These are phyloP conservation scores for Beta macrorhiza DNA, from an alignment of 179 eudicot genomes.

Conservation along the genomic window DNA sequence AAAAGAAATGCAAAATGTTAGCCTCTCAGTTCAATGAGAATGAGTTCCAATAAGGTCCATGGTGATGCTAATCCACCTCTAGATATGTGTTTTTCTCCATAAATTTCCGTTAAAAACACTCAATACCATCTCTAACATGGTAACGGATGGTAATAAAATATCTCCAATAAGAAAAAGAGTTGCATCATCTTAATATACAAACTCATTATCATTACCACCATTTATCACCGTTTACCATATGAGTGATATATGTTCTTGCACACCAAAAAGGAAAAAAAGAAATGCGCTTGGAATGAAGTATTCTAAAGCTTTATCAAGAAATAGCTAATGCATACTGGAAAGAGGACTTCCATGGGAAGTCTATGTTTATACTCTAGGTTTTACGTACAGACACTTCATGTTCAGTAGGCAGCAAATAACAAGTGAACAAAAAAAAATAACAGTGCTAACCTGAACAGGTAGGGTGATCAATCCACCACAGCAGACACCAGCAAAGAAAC, in stretches of 20 bases:
- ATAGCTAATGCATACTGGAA: background rate
- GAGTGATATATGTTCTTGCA: background rate
- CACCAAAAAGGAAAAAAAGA: background rate
- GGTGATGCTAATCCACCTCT: background rate
- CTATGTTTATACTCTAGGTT: background rate
- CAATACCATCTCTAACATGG: background rate
- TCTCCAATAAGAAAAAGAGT: background rate
- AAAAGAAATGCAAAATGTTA: background rate
- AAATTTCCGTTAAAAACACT: background rate
- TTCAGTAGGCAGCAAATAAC: background rate
- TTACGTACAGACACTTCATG: background rate
- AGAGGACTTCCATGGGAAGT: background rate
- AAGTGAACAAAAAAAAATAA: conserved; percentile 7
- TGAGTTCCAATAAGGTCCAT: background rate
- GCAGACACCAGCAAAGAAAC: conserved; percentile 91
- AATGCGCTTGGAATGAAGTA: background rate
- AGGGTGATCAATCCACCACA: conserved; percentile 85
- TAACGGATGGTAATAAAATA: background rate
- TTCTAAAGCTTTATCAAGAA: background rate
- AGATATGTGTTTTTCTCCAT: background rate
- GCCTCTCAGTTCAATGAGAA: background rate
- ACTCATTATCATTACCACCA: background rate
- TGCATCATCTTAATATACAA: background rate
- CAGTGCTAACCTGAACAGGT: conserved; percentile 65
- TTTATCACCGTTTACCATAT: background rate